phyloP scores from a whole-genome alignment of 805 yeast species.

The Saturnispora silvae region DNA sequence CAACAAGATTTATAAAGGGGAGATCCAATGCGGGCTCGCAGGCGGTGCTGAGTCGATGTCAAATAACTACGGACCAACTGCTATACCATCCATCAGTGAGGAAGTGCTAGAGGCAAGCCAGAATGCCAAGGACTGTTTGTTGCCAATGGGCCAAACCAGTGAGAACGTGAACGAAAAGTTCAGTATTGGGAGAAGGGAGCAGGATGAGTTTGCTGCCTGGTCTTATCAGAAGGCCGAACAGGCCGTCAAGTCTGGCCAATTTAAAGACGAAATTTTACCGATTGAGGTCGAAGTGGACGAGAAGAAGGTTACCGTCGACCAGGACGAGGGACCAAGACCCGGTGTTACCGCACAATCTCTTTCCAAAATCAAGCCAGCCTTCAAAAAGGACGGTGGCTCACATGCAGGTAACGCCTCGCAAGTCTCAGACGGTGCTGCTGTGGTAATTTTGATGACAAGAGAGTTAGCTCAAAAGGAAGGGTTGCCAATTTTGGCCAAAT shows the following conservation, averaged over 20 bases:
- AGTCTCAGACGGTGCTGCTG: slow-evolving; percentile 93
- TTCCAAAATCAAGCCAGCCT: slow-evolving; percentile 75
- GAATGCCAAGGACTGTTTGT: slow-evolving; percentile 62
- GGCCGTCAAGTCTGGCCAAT: slow-evolving; percentile 63
- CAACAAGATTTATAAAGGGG: slow-evolving; percentile 76
- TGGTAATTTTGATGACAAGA: slow-evolving; percentile 74
- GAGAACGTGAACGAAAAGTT: slow-evolving; percentile 76
- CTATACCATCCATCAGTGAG: slow-evolving; percentile 53
- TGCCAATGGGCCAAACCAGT: slow-evolving; percentile 95
- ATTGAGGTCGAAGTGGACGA: slow-evolving; percentile 54
- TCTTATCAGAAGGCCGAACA: slow-evolving; percentile 77
- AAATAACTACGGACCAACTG: slow-evolving; percentile 72
- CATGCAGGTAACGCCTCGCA: slow-evolving; percentile 97
- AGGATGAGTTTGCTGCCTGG: slow-evolving; percentile 81
- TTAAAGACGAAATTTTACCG: slow-evolving; percentile 84
- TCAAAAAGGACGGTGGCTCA: slow-evolving; percentile 72
- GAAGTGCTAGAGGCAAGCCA: slow-evolving; percentile 29
- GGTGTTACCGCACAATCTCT: slow-evolving; percentile 75
- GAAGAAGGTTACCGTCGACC: slow-evolving; percentile 23
- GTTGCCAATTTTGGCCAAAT: slow-evolving; percentile 69
- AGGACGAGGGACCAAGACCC: slow-evolving; percentile 74
- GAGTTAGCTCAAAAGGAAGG: slow-evolving; percentile 69
- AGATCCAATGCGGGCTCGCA: slow-evolving; percentile 84
- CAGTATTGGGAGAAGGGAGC: slow-evolving; percentile 54
- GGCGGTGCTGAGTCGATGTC: slow-evolving; percentile 95